Conservation (phyloP, 1,139 yeast genomes). For the Scheffersomyces quercinus region DNA sequence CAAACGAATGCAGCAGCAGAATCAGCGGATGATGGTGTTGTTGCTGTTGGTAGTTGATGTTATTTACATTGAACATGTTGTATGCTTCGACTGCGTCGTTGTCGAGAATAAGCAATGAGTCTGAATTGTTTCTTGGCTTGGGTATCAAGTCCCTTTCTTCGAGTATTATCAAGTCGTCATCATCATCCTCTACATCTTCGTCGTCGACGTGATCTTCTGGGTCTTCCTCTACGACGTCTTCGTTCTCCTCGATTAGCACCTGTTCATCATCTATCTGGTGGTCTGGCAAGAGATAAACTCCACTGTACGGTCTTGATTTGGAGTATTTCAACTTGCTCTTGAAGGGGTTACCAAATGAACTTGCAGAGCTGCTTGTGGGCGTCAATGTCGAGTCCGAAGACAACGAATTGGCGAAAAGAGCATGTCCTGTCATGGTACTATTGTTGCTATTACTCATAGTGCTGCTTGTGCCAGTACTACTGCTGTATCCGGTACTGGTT, state of each 20-base stretch:
- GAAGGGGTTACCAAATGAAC: neutral
- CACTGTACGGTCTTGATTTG: neutral
- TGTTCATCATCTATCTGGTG: neutral
- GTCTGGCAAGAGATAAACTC: neutral
- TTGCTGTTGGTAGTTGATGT: conserved; percentile 8
- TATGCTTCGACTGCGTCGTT: conserved; percentile 46
- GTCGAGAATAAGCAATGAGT: conserved; percentile 37
- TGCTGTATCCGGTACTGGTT: neutral
- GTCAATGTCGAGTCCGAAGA: conserved; percentile 1
- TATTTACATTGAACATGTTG: conserved; percentile 40
- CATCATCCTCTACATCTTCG: conserved; percentile 13
- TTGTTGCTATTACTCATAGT: conserved; percentile 3
- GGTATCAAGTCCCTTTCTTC: conserved; percentile 19
- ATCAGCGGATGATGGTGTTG: conserved; percentile 11
- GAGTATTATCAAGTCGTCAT: conserved; percentile 18
- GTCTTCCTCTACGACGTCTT: conserved; percentile 9
- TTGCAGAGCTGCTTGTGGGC: neutral
- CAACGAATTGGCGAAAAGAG: neutral
- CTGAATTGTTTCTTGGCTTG: conserved; percentile 32
- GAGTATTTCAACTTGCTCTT: neutral
- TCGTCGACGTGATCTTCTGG: conserved; percentile 7
- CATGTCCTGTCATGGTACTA: neutral
- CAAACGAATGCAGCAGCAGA: conserved; percentile 13
- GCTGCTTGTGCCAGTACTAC: neutral
- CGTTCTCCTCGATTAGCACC: conserved; percentile 5